Evolutionary conservation across 75 land plant species (phyloP).

Genomic region (Larix kaempferi): DNA sequence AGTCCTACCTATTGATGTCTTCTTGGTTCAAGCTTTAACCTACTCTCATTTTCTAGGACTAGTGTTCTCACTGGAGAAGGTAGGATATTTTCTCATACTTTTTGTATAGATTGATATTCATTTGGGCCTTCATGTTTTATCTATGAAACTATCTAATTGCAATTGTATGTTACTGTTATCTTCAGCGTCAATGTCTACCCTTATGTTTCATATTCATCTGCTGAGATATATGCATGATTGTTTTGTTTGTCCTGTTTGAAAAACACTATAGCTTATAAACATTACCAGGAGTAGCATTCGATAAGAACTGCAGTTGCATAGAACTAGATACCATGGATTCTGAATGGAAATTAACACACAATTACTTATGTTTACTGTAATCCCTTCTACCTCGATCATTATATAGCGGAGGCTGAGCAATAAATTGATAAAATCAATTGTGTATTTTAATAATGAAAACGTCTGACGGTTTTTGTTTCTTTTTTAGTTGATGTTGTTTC

Average conservation of each 20-base stretch:
- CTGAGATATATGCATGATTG: background rate
- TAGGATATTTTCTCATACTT: constrained; percentile 10
- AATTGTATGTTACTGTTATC: background rate
- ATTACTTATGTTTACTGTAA: background rate
- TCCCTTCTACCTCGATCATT: background rate
- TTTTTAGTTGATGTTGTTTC: background rate
- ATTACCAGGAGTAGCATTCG: background rate
- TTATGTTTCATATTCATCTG: background rate
- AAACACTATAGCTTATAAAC: background rate
- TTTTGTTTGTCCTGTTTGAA: background rate
- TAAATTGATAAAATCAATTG: background rate
- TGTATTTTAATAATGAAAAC: background rate
- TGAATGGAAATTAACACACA: background rate
- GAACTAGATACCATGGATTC: background rate
- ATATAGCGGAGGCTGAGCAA: background rate
- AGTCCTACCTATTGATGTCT: too few species aligned
- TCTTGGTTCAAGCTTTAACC: too few species aligned
- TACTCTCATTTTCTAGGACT: too few species aligned
- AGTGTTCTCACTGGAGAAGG: too few species aligned
- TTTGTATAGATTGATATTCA: background rate
- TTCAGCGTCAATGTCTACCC: background rate
- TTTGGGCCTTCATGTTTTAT: background rate
- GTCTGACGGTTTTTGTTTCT: background rate
- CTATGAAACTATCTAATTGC: background rate
- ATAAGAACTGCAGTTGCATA: background rate